phyloP scores from a whole-genome alignment of 176 grass and related monocot species.

The Paspalum vaginatum region DNA sequence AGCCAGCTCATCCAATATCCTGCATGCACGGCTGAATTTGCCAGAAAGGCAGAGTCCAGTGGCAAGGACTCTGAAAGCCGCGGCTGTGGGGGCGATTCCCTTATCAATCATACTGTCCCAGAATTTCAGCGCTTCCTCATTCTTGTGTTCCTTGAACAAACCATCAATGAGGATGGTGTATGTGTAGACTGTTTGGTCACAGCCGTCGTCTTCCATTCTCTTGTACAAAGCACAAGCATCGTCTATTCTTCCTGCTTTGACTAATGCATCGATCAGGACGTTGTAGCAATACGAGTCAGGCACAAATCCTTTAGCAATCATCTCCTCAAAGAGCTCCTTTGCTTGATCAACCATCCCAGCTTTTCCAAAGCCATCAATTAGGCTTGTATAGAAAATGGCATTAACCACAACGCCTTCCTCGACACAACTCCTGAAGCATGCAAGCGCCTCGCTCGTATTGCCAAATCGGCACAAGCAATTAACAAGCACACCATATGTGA shows the following conservation, averaged over 20 bases:
- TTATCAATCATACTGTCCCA: constrained; percentile 92
- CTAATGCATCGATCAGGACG: constrained; percentile 68
- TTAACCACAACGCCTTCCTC: constrained; percentile 57
- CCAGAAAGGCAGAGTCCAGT: constrained; percentile 82
- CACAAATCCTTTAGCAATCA: constrained; percentile 60
- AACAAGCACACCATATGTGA: constrained; percentile 75
- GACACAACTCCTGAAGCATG: constrained; percentile 67
- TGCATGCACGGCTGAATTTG: constrained; percentile 87
- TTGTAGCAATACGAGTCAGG: constrained; percentile 91
- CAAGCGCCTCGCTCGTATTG: constrained; percentile 64
- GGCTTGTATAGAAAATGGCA: constrained; percentile 67
- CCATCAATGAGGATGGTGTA: constrained; percentile 83
- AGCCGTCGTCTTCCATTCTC: constrained; percentile 82
- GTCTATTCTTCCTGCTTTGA: constrained; percentile 62
- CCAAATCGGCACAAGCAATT: constrained; percentile 86
- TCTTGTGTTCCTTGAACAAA: constrained; percentile 83
- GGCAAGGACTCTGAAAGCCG: constrained; percentile 74
- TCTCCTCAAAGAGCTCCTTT: constrained; percentile 74
- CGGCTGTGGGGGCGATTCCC: constrained; percentile 76
- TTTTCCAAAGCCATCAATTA: constrained; percentile 90
- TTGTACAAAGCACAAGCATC: constrained; percentile 75
- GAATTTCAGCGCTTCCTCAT: constrained; percentile 80
- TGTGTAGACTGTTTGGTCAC: constrained; percentile 84
- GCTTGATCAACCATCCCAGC: constrained; percentile 66
- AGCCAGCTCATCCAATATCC: constrained; percentile 85